These are phyloP conservation scores for Coriolopsis trogii DNA, from an alignment of 1,284 basidiomycete genomes.

Conservation along the genomic window DNA sequence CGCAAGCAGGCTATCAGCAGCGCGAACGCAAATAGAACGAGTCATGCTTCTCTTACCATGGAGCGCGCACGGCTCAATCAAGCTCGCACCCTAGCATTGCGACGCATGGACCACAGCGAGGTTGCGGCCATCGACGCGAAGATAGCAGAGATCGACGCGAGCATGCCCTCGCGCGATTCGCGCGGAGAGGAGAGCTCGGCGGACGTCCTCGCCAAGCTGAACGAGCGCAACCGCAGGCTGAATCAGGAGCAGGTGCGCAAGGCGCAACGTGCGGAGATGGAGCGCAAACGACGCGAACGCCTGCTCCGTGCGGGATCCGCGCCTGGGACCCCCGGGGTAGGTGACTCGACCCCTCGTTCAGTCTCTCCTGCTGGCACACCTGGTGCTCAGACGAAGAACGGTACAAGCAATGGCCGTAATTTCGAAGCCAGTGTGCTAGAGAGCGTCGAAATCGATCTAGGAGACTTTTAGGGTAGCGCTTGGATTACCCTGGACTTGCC, in stretches of 20 bases:
- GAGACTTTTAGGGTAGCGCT: conserved; percentile 61
- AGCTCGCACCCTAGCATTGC: conserved; percentile 68
- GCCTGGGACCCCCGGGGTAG: conserved; percentile 44
- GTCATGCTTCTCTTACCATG: conserved; percentile 50
- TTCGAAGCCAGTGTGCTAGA: conserved; percentile 64
- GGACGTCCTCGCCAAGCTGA: conserved; percentile 75
- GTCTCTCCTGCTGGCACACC: conserved; percentile 43
- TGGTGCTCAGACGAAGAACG: conserved; percentile 8
- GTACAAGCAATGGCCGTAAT: conserved; percentile 39
- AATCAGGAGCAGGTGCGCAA: conserved; percentile 80
- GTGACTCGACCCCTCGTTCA: conserved; percentile 37
- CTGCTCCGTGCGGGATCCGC: conserved; percentile 54
- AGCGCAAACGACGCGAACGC: conserved; percentile 66
- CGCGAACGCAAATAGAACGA: conserved; percentile 43
- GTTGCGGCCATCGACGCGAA: conserved; percentile 62
- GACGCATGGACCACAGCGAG: conserved; percentile 69
- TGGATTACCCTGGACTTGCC: not conserved
- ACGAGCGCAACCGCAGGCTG: conserved; percentile 84
- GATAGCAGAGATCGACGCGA: conserved; percentile 55
- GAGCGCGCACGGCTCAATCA: conserved; percentile 68
- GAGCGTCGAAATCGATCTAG: conserved; percentile 74
- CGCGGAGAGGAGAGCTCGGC: conserved; percentile 37
- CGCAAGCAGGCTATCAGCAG: conserved; percentile 61
- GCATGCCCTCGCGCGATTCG: conserved; percentile 24
- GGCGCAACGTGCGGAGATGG: conserved; percentile 71